Evolutionary conservation across 768 basidiomycete genomes (phyloP), one percentile per base, ranked within the genome.

Genomic region (Rhizopogon vinicolor): DNA sequence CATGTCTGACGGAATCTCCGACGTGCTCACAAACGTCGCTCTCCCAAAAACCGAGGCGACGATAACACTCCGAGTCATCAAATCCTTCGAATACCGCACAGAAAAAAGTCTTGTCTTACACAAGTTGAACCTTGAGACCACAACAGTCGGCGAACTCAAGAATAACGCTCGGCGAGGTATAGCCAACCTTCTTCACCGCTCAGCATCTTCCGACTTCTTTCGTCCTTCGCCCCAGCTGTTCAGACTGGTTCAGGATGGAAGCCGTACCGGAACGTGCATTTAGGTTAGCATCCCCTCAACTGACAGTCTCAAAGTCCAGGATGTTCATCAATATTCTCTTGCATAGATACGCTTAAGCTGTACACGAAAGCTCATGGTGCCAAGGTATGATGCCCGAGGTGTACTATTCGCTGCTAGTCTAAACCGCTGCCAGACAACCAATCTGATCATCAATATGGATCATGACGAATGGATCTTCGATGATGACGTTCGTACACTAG

Each of bases 371-470:
- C 96, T 2, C 96, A 98, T 65, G 94, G 95, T 10, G 81, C 93
- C 52, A 99, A 99, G 82, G 96, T 89, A 51, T 18, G 70, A 41
- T 52, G 53, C 43, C 44, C 49, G 22, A 10, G 8, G 25, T 13
- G 14, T 50, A 40, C 35, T 51, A 28, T 25, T 5, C 41, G 14
- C 45, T 16, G 4, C 9, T 12, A 44, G 18, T 22, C 8, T 54
- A 6, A 49, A 49, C 33, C 46, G 55, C 49, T 41, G 37, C 14
- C 63, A 98, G 96, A 96, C 95, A 1, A 90, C 90, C 33, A 98
- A 99, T 73, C 78, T 99, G 29, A 98, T 99, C 71, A 98, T 99
- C 67, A 99, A 99, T 70, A 80, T 98, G 55, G 93, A 97, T 65
- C 83, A 95, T 64, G 96, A 98, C 55, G 90, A 93, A 8, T 96